A percentile compares a stretch with the other conserved stretches of the same genome.
Conservation (phyloP, 108 stramenopile genomes). For the Seminavis robusta region DNA sequence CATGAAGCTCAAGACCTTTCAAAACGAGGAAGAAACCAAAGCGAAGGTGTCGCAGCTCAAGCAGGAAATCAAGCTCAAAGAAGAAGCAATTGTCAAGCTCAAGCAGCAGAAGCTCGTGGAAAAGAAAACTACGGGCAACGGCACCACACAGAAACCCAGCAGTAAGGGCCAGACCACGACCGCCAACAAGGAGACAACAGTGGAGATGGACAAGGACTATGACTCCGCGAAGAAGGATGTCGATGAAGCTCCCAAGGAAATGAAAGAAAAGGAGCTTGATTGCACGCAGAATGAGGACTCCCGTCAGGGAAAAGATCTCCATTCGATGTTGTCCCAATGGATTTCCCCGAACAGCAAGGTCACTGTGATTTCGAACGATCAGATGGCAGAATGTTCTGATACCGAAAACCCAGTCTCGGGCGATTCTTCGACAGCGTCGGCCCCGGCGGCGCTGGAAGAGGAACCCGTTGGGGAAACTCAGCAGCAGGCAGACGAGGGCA, state of each 20-base stretch:
- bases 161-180: neutral
- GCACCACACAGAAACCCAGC: neutral
- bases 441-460: no score
- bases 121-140: slow-evolving; percentile 5
- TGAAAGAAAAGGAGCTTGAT: slow-evolving; percentile 24
- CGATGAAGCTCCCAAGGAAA: slow-evolving; percentile 22
- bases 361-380: no score
- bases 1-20: slow-evolving; percentile 32
- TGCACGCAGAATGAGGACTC: no score
- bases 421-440: no score
- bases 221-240: neutral
- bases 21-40: slow-evolving; percentile 12
- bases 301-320: no score
- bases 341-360: no score
- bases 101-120: slow-evolving; percentile 4
- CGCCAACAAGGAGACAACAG: neutral
- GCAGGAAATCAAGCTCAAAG: slow-evolving; percentile 6
- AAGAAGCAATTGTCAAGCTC: slow-evolving; percentile 12
- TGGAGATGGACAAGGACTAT: neutral
- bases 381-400: no score
- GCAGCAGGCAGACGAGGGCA: neutral
- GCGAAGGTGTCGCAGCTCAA: no score
- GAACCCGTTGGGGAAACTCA: slow-evolving; percentile 3
- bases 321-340: no score
- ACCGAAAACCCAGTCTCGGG: no score